Conservation (phyloP, 2,329 filamentous ascomycete genomes). For the Scedosporium minutisporum region DNA sequence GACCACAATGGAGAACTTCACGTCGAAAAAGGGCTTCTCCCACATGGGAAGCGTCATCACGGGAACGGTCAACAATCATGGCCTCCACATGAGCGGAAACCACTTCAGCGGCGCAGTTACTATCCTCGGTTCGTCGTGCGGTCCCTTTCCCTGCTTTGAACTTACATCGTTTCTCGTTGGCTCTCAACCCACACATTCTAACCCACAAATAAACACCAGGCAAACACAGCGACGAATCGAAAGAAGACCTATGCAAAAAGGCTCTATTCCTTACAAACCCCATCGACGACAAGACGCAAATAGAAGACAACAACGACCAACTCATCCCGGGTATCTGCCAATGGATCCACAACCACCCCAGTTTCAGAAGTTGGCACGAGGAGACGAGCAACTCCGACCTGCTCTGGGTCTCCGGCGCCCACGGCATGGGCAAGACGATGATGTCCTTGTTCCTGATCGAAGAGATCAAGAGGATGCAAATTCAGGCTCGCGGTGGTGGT, state of each 20-base stretch:
- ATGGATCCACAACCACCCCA: conserved; percentile 1
- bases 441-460: conserved; percentile 16
- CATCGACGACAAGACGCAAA: background rate
- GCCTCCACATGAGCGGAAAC: background rate
- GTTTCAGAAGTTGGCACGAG: background rate
- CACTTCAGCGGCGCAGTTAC: background rate
- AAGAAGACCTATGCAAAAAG: background rate
- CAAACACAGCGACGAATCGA: background rate
- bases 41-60: background rate
- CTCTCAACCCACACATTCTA: no score
- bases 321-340: background rate
- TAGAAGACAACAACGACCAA: background rate
- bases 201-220: background rate
- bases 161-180: no score
- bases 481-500: conserved; percentile 7
- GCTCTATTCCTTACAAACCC: background rate
- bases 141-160: no score
- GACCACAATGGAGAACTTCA: background rate
- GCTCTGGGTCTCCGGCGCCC: conserved; percentile 13
- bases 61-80: background rate
- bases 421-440: conserved; percentile 15
- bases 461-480: conserved; percentile 8
- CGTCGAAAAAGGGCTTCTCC: background rate
- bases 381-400: background rate
- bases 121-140: background rate